A percentile compares a stretch with the other conserved stretches of the same genome.
These are phyloP conservation scores for Schizopora paradoxa DNA, from an alignment of 1,284 basidiomycete genomes.

Conservation along the genomic window DNA sequence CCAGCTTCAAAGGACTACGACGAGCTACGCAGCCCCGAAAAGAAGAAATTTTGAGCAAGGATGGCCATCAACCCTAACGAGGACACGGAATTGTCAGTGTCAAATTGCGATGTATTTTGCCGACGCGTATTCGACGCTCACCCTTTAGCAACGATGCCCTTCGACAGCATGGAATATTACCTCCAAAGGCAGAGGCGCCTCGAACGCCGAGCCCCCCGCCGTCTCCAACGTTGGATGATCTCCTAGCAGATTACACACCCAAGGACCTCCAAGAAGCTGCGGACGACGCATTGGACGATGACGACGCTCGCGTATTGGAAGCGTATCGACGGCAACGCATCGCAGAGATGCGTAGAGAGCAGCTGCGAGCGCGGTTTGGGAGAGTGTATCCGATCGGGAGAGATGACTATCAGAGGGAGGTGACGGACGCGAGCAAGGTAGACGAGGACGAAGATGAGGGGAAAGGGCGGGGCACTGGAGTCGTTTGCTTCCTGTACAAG, in stretches of 20 bases:
- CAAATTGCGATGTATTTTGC: no score
- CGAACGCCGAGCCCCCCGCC: slow-evolving; percentile 70
- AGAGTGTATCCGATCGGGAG: slow-evolving; percentile 84
- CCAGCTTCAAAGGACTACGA: no score
- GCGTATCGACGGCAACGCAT: slow-evolving; percentile 64
- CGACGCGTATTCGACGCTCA: no score
- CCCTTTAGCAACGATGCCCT: slow-evolving; percentile 80
- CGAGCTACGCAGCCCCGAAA: no score
- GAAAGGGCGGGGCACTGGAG: slow-evolving; percentile 66
- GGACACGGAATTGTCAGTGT: slow-evolving; percentile 87
- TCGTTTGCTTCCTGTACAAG: slow-evolving; percentile 87
- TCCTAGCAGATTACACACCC: slow-evolving; percentile 62
- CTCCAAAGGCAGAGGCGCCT: slow-evolving; percentile 63
- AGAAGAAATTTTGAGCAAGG: no score
- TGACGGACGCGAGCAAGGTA: slow-evolving; percentile 85
- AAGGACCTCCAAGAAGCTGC: slow-evolving; percentile 64
- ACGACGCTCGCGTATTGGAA: slow-evolving; percentile 74
- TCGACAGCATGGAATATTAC: slow-evolving; percentile 86
- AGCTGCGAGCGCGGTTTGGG: slow-evolving; percentile 74
- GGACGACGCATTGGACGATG: slow-evolving; percentile 68
- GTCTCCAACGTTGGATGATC: slow-evolving; percentile 57
- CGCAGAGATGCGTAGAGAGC: slow-evolving; percentile 56
- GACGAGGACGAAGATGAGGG: slow-evolving; percentile 63
- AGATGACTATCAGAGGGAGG: slow-evolving; percentile 92
- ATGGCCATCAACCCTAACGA: slow-evolving; percentile 78